Conservation (phyloP, 176 grass and related monocot species). For the Saccharum officinarum region DNA sequence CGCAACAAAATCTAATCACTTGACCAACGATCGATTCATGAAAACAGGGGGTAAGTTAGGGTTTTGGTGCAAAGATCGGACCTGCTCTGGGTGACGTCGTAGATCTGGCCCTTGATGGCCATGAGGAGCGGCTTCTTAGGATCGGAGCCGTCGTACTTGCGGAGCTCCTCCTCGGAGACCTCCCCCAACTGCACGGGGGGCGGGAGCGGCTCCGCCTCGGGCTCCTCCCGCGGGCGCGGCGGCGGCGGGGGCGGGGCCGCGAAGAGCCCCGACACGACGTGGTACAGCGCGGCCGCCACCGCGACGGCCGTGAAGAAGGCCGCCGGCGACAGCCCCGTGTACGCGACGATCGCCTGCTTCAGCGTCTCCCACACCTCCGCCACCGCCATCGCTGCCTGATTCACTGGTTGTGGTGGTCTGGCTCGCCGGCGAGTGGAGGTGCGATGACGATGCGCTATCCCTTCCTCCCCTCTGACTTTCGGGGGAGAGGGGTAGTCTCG, state of each 20-base stretch:
- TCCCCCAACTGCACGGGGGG: slow-evolving; percentile 84
- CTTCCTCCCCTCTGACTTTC: not conserved
- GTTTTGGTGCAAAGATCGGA: not conserved
- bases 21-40: not conserved
- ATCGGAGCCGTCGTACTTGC: slow-evolving; percentile 61
- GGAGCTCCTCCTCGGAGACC: slow-evolving; percentile 73
- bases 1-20: slow-evolving; percentile 16
- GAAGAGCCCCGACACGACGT: slow-evolving; percentile 70
- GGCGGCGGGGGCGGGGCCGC: slow-evolving; percentile 36
- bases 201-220: slow-evolving; percentile 76
- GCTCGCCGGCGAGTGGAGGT: not conserved
- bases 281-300: slow-evolving; percentile 71
- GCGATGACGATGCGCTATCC: not conserved
- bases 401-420: not conserved
- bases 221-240: slow-evolving; percentile 25
- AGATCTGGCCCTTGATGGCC: slow-evolving; percentile 87
- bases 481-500: slow-evolving; percentile 5
- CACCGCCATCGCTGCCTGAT: slow-evolving; percentile 34
- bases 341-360: slow-evolving; percentile 68
- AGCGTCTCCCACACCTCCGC: slow-evolving; percentile 78
- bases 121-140: slow-evolving; percentile 71
- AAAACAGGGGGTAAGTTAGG: not conserved
- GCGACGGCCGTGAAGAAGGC: slow-evolving; percentile 86
- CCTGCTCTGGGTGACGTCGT: slow-evolving; percentile 92
- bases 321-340: slow-evolving; percentile 82